Evolutionary conservation across 1,284 basidiomycete species (phyloP), one percentile per base, ranked within the genome.

Genomic region (Phellinidium pouzarii): DNA sequence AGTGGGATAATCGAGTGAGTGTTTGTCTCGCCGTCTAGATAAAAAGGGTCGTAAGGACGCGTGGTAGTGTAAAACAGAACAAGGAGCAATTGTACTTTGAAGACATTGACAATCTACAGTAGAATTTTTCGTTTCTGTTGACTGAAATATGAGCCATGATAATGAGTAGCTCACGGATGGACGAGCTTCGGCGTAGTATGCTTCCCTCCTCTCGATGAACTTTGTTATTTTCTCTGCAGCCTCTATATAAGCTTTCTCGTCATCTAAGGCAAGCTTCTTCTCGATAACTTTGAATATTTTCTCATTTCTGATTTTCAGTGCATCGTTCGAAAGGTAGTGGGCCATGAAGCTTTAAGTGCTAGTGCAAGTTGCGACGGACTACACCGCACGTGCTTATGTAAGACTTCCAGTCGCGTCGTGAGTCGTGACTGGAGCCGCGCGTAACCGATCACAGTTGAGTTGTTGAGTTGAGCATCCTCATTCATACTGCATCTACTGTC

Each of bases 141-240:
- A 42, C 2, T 37, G 12, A 17, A 36, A 25, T 34, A 20, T 11
- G 19, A 37, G 19, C 5, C 2, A 17, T 11, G 25, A 34, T 29
- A 43, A 14, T 11, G 9, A n/a, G 14, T 8, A 14, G 20, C 54
- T 31, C 19, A 51, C 53, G n/a, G 23, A 9, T 27, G 53, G 48
- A 3, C 49, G 43, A 17, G 54, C 54, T 27, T 55, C 49, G 17
- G 54, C 8, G 43, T 55, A 55, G 22, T 51, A 55, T 12, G 54
- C 54, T 14, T 52, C 43, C n/a, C 14, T 46, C n/a, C 19, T 50
- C 23, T 34, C 23, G 14, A 55, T 37, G 26, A 50, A 55, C 11
- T 27, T 20, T 3, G 23, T 47, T 11, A 55, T 19, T 26, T 55
- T 55, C 7, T 41, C 36, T 20, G 49, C 49, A 8, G 54, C 48